Conservation (phyloP, 495 filamentous ascomycete genomes). For the Penicillium paradoxum region DNA sequence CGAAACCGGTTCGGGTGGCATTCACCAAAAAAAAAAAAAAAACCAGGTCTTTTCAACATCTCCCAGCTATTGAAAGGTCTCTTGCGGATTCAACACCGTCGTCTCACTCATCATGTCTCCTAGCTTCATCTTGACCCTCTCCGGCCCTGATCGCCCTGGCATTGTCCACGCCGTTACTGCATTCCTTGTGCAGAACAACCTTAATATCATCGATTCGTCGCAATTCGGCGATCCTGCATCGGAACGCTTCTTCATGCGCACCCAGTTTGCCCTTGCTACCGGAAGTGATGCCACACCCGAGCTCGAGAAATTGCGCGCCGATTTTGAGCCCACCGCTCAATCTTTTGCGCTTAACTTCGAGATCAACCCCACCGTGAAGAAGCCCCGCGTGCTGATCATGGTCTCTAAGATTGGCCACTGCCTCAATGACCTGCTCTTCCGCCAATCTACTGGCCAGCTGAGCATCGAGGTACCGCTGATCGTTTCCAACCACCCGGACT, state of each 20-base stretch:
- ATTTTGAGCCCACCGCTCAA: slow-evolving; percentile 51
- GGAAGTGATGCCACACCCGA: slow-evolving; percentile 30
- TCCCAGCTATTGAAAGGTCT: background rate
- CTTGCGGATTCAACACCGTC: slow-evolving; percentile 32
- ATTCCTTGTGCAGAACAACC: slow-evolving; percentile 57
- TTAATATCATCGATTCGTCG: slow-evolving; percentile 70
- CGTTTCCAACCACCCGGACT: slow-evolving; percentile 71
- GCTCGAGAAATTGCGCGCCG: slow-evolving; percentile 37
- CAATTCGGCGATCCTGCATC: slow-evolving; percentile 66
- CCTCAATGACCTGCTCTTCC: slow-evolving; percentile 74
- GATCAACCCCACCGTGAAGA: slow-evolving; percentile 55
- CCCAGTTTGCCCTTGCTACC: slow-evolving; percentile 56
- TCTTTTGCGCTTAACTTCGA: slow-evolving; percentile 58
- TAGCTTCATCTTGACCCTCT: slow-evolving; percentile 68
- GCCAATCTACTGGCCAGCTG: slow-evolving; percentile 53
- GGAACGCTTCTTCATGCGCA: slow-evolving; percentile 72
- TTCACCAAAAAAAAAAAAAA: background rate
- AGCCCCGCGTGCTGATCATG: slow-evolving; percentile 71
- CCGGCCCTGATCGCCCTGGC: slow-evolving; percentile 68
- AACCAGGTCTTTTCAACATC: background rate
- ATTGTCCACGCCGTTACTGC: slow-evolving; percentile 74
- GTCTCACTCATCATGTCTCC: slow-evolving; percentile 30
- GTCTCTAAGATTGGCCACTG: slow-evolving; percentile 78
- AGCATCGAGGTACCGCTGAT: slow-evolving; percentile 62
- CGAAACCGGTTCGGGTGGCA: slow-evolving; percentile 3